Conservation (phyloP, 202 grass and related monocot species). For the Zoysia matrella region DNA sequence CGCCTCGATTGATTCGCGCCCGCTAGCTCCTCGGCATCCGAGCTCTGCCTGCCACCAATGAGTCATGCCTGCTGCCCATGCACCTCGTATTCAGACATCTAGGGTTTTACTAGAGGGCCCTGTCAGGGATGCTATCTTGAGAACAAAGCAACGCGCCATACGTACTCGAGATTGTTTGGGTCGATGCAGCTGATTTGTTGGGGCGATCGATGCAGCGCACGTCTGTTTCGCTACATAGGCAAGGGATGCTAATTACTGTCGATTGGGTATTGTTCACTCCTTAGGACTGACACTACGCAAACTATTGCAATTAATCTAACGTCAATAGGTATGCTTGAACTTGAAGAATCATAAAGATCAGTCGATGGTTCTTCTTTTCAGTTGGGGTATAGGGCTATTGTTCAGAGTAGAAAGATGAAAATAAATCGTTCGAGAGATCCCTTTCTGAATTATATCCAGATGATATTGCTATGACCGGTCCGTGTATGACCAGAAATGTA, state of each 20-base stretch:
- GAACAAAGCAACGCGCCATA: conserved; percentile 55
- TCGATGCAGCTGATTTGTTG: conserved; percentile 40
- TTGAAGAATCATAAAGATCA: too few relatives aligned
- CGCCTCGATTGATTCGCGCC: conserved; percentile 16
- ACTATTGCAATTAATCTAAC: neutral
- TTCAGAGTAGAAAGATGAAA: too few relatives aligned
- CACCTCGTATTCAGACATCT: conserved; percentile 48
- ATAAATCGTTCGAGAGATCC: too few relatives aligned
- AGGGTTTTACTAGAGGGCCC: conserved; percentile 52
- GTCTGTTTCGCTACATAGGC: conserved; percentile 20
- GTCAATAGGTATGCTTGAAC: neutral
- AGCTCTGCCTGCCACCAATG: conserved; percentile 21
- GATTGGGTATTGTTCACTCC: conserved; percentile 38
- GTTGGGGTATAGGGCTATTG: too few relatives aligned
- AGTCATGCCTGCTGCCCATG: conserved; percentile 25
- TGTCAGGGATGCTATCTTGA: conserved; percentile 49
- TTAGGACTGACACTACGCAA: neutral
- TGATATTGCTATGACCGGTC: too few relatives aligned
- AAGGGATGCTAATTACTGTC: conserved; percentile 15
- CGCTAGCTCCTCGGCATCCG: too few relatives aligned
- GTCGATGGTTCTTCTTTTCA: too few relatives aligned
- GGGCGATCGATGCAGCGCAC: conserved; percentile 16
- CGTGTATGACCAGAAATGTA: too few relatives aligned
- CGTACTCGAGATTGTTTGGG: conserved; percentile 26
- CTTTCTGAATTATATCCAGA: too few relatives aligned